Evolutionary conservation across 768 basidiomycete species (phyloP).

Genomic region (Daedaleopsis nitida): DNA sequence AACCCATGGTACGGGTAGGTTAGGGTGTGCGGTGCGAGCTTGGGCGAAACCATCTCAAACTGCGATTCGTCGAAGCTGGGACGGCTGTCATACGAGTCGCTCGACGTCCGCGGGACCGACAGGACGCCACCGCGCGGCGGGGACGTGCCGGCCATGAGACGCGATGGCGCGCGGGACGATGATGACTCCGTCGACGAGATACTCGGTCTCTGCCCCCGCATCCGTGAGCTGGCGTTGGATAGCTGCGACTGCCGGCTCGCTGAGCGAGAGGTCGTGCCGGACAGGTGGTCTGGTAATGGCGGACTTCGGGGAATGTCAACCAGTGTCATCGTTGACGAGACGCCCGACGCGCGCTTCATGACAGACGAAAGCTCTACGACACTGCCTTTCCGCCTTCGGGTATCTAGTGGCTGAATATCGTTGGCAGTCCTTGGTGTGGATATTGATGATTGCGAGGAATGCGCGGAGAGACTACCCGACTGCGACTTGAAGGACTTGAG

Average conservation of each 20-base stretch:
- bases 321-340: slow-evolving; percentile 33
- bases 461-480: slow-evolving; percentile 30
- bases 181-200: slow-evolving; percentile 24
- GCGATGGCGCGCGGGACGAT: slow-evolving; percentile 21
- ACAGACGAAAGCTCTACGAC: slow-evolving; percentile 43
- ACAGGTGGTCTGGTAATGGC: slow-evolving; percentile 47
- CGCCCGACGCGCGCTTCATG: slow-evolving; percentile 29
- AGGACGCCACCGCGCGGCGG: slow-evolving; percentile 36
- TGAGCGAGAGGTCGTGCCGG: slow-evolving; percentile 19
- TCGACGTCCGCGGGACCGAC: slow-evolving; percentile 34
- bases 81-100: slow-evolving; percentile 46
- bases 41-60: slow-evolving; percentile 62
- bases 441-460: slow-evolving; percentile 27
- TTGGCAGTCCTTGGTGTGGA: slow-evolving; percentile 33
- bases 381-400: slow-evolving; percentile 43
- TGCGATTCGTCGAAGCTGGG: slow-evolving; percentile 65
- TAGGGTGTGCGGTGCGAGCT: slow-evolving; percentile 41
- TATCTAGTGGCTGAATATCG: slow-evolving; percentile 41
- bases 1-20: slow-evolving; percentile 60
- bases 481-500: slow-evolving; percentile 64
- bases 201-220: slow-evolving; percentile 22
- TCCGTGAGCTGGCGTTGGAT: slow-evolving; percentile 9
- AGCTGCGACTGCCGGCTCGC: slow-evolving; percentile 27
- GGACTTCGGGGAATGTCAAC: slow-evolving; percentile 64
- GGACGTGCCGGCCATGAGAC: slow-evolving; percentile 16